Conservation (phyloP, 306 rosid genomes). For the Lablab purpureus region DNA sequence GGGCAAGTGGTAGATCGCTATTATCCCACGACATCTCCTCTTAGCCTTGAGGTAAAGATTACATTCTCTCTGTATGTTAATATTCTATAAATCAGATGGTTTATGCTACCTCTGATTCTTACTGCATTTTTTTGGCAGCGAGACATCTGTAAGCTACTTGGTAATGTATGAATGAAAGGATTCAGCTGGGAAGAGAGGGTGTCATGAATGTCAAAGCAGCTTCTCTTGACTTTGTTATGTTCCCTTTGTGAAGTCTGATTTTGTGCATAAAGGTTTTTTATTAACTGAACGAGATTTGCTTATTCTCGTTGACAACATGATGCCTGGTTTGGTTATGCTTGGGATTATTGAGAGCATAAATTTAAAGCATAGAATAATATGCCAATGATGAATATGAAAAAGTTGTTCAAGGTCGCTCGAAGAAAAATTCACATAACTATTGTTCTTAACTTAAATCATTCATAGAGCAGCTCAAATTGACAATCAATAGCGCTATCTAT, state of each 20-base stretch:
- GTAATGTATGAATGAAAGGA: constrained; percentile 48
- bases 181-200: constrained; percentile 22
- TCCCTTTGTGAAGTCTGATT: constrained; percentile 1
- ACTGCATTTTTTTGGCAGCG: constrained; percentile 50
- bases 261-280: constrained; percentile 25
- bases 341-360: not conserved
- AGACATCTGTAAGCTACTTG: constrained; percentile 70
- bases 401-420: not conserved
- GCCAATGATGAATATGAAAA: not conserved
- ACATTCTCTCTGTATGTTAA: not conserved
- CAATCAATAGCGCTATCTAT: too few relatives aligned
- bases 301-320: not conserved
- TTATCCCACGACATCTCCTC: constrained; percentile 89
- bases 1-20: constrained; percentile 78
- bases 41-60: constrained; percentile 75
- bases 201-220: constrained; percentile 32
- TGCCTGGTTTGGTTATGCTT: not conserved
- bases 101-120: constrained; percentile 34
- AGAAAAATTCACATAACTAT: not conserved
- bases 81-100: not conserved
- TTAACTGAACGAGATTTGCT: constrained; percentile 5
- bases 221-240: constrained; percentile 7
- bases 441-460: not conserved
- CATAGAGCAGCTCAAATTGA: not conserved
- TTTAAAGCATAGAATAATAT: not conserved